These are phyloP conservation scores for Zalaria obscura DNA, from an alignment of 2,329 filamentous ascomycete species.

Conservation along the genomic window DNA sequence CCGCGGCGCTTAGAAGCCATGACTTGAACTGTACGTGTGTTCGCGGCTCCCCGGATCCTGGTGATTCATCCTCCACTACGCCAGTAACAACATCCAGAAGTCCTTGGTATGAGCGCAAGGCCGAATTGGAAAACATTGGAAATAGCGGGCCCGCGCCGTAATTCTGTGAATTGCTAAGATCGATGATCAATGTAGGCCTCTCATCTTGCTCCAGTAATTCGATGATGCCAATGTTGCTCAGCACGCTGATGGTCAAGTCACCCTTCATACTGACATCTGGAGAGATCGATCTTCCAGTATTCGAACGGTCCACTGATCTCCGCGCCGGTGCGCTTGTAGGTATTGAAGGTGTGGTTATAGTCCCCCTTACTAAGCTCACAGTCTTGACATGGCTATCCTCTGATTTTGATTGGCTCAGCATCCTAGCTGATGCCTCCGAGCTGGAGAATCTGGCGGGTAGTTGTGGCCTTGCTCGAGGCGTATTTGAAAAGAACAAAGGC, in stretches of 20 bases:
- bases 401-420: slow-evolving; percentile 34
- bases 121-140: slow-evolving; percentile 54
- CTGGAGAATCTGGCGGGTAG: slow-evolving; percentile 42
- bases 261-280: slow-evolving; percentile 36
- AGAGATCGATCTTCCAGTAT: slow-evolving; percentile 32
- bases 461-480: slow-evolving; percentile 23
- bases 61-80: slow-evolving; percentile 24
- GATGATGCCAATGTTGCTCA: slow-evolving; percentile 51
- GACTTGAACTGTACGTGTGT: slow-evolving; percentile 52
- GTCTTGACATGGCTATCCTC: slow-evolving; percentile 37
- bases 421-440: slow-evolving; percentile 44
- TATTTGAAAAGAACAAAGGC: slow-evolving; percentile 40
- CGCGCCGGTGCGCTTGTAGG: slow-evolving; percentile 20
- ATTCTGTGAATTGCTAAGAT: slow-evolving; percentile 46
- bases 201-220: slow-evolving; percentile 67
- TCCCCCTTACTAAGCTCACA: slow-evolving; percentile 35
- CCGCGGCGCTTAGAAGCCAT: slow-evolving; percentile 49
- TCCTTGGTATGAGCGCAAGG: slow-evolving; percentile 43
- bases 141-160: slow-evolving; percentile 39
- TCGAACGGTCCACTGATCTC: slow-evolving; percentile 38
- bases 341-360: slow-evolving; percentile 15
- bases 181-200: slow-evolving; percentile 62
- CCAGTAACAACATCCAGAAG: slow-evolving; percentile 44
- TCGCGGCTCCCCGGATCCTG: slow-evolving; percentile 23
- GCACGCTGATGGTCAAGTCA: slow-evolving; percentile 35